These are phyloP conservation scores for Cladosporium oxysporum DNA, from an alignment of 2,329 filamentous ascomycete genomes.

Conservation along the genomic window DNA sequence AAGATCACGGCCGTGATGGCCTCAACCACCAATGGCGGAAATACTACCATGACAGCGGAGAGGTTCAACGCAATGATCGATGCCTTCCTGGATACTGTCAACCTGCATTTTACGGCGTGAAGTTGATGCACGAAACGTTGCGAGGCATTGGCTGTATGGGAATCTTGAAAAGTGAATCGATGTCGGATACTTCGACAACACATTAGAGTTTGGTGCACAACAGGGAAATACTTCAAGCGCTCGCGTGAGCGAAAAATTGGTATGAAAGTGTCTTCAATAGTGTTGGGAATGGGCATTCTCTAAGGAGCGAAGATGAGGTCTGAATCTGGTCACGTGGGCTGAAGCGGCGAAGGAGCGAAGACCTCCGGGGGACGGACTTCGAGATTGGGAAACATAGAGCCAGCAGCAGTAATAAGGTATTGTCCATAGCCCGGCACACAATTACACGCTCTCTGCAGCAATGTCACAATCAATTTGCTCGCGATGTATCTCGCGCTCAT, in stretches of 20 bases:
- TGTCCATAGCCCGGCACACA: neutral
- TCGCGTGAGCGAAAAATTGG: neutral
- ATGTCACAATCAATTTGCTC: constrained; percentile 25
- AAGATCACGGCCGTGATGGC: neutral
- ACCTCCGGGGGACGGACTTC: constrained; percentile 3
- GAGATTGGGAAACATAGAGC: neutral
- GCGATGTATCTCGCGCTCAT: constrained; percentile 27
- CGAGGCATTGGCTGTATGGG: neutral
- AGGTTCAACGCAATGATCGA: neutral
- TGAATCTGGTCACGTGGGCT: constrained; percentile 2
- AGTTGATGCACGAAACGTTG: neutral
- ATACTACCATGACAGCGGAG: neutral
- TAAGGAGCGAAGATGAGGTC: neutral
- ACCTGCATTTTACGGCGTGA: neutral
- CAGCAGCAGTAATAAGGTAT: neutral
- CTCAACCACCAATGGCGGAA: neutral
- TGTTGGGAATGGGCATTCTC: neutral
- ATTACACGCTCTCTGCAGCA: neutral
- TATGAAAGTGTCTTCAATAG: neutral
- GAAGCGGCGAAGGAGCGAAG: constrained; percentile 2
- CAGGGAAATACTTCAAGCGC: neutral
- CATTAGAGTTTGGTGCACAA: neutral
- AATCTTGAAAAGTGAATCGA: neutral
- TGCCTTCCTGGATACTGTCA: neutral
- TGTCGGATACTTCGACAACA: neutral